These are phyloP conservation scores for Metroxylon sagu DNA, from an alignment of 176 grass and related monocot genomes.

Conservation along the genomic window DNA sequence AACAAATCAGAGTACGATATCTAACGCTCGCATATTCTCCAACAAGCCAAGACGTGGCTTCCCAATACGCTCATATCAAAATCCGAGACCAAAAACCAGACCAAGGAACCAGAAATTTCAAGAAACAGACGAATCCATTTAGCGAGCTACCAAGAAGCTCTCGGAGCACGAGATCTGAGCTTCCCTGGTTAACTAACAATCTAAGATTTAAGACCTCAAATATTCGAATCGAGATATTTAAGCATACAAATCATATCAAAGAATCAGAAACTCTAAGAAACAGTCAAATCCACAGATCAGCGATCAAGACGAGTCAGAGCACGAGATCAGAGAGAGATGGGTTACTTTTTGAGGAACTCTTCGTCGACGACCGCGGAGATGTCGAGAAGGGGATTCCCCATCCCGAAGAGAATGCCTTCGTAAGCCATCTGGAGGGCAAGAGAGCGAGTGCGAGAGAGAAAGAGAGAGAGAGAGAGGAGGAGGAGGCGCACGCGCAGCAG, in stretches of 20 bases:
- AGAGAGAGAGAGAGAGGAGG: background rate
- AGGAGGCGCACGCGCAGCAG: background rate
- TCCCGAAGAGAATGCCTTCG: slow-evolving; percentile 87
- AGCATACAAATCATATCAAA: background rate
- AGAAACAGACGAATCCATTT: too few species aligned
- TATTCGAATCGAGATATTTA: background rate
- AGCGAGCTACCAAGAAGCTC: too few species aligned
- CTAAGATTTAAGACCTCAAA: background rate
- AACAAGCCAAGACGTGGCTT: too few species aligned
- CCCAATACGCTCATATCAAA: too few species aligned
- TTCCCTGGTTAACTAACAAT: too few species aligned
- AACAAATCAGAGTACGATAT: too few species aligned
- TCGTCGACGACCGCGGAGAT: slow-evolving; percentile 94
- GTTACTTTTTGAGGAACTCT: slow-evolving; percentile 72
- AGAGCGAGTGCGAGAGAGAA: background rate
- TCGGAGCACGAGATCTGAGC: too few species aligned
- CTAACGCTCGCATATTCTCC: too few species aligned
- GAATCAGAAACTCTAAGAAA: background rate
- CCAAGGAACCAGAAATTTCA: too few species aligned
- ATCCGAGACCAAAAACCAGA: background rate
- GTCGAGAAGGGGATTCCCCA: slow-evolving; percentile 98
- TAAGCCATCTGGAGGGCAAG: background rate
- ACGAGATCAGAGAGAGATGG: background rate
- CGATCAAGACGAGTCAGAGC: slow-evolving; percentile 8
- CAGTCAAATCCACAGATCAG: background rate